Percentiles rank a stretch among this genome's conserved stretches.
Conservation (phyloP, 2,329 filamentous ascomycete species). For the Xylariales sp. region DNA sequence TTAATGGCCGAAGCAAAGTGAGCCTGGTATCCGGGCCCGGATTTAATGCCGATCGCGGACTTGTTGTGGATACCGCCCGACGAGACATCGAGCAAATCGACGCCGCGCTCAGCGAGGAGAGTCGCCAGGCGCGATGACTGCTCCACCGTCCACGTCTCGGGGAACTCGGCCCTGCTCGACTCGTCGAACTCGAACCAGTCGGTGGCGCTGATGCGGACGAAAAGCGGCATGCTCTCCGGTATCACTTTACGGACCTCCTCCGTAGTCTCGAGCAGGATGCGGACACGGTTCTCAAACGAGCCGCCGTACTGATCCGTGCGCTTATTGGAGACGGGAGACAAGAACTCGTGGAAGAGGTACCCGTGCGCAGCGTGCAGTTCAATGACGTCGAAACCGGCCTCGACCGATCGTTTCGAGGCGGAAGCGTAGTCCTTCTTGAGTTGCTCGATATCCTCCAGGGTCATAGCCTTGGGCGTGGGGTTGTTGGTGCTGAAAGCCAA, state of each 20-base stretch:
- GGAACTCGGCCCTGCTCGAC: slow-evolving; percentile 53
- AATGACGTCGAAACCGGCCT: slow-evolving; percentile 71
- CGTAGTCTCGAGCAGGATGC: slow-evolving; percentile 75
- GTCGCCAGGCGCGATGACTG: slow-evolving; percentile 70
- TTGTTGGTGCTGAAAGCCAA: slow-evolving; percentile 68
- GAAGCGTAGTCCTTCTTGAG: slow-evolving; percentile 52
- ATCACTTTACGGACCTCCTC: slow-evolving; percentile 71
- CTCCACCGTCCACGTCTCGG: slow-evolving; percentile 70
- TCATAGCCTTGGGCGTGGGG: slow-evolving; percentile 69
- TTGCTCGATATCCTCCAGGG: slow-evolving; percentile 52
- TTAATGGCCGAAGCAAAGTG: slow-evolving; percentile 74
- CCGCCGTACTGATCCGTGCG: slow-evolving; percentile 76
- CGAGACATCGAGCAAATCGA: slow-evolving; percentile 77
- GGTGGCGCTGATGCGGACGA: slow-evolving; percentile 74
- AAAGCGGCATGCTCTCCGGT: slow-evolving; percentile 72
- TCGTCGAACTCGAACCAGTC: slow-evolving; percentile 77
- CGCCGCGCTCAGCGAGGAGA: slow-evolving; percentile 69
- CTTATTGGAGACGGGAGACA: slow-evolving; percentile 76
- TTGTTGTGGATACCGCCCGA: slow-evolving; percentile 69
- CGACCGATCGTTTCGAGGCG: slow-evolving; percentile 51
- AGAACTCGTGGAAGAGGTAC: slow-evolving; percentile 77
- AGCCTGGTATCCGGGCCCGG: slow-evolving; percentile 72
- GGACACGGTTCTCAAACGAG: slow-evolving; percentile 76
- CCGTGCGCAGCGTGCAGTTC: slow-evolving; percentile 84
- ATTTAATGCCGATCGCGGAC: slow-evolving; percentile 59